Conservation (phyloP, 164 flowering plant genomes). For the Protea cynaroides region DNA sequence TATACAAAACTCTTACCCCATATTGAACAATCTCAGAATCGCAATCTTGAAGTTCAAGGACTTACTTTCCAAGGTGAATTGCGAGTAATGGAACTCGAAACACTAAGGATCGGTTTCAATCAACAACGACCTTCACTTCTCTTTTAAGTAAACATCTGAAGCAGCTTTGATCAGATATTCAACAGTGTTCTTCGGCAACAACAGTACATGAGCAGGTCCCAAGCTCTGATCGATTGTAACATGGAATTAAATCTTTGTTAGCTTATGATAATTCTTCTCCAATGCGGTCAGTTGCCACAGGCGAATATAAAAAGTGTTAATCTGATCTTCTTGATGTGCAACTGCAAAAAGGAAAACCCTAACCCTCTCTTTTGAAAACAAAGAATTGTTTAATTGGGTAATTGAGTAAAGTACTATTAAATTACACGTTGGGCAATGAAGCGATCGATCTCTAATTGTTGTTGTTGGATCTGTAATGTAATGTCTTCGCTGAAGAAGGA, state of each 20-base stretch:
- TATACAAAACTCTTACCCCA: no score
- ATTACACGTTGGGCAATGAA: no score
- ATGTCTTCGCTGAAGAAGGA: no score
- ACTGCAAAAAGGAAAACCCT: no score
- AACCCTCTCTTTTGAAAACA: no score
- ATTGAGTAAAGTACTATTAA: no score
- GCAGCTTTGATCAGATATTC: slow-evolving; percentile 46
- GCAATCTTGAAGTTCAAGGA: not conserved
- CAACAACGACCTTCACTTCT: slow-evolving; percentile 60
- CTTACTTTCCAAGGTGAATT: slow-evolving; percentile 46
- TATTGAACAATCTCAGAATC: no score
- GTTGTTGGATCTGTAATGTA: no score
- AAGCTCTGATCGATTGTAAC: slow-evolving; percentile 60
- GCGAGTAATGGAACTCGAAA: slow-evolving; percentile 67
- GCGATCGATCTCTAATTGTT: no score
- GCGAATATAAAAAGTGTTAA: no score
- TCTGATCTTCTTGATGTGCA: no score
- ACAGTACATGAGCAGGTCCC: slow-evolving; percentile 57
- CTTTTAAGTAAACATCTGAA: slow-evolving; percentile 39
- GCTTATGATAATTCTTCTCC: slow-evolving; percentile 5
- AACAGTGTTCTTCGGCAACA: slow-evolving; percentile 49
- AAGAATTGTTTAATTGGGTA: no score
- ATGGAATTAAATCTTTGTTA: slow-evolving; percentile 51
- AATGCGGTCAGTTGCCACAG: not conserved
- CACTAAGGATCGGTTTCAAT: slow-evolving; percentile 24